These are phyloP conservation scores for Gastrodia elata DNA, from an alignment of 106 monocot genomes.

Conservation along the genomic window DNA sequence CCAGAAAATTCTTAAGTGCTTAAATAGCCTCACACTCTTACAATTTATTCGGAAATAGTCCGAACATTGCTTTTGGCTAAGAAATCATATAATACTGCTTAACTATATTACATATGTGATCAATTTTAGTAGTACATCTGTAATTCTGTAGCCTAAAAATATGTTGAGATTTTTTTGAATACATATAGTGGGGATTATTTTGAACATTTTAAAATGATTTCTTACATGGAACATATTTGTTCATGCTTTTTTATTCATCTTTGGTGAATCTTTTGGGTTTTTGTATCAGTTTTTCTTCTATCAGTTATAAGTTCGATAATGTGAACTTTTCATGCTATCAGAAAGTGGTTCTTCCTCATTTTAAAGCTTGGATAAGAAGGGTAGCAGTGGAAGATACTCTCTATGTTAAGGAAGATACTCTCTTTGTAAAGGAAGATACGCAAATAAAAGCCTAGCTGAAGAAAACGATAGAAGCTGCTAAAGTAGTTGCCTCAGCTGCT, in stretches of 20 bases:
- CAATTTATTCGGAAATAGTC: not conserved
- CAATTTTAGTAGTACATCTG: too few species aligned
- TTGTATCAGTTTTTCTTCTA: not conserved
- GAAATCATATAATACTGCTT: too few species aligned
- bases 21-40: too few species aligned
- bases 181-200: too few species aligned
- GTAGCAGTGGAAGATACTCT: conserved; percentile 50
- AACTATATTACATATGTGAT: too few species aligned
- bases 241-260: not conserved
- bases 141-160: not conserved
- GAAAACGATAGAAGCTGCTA: conserved; percentile 76
- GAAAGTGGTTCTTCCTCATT: conserved; percentile 62
- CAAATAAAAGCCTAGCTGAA: conserved; percentile 25
- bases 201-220: too few species aligned
- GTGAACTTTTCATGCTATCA: conserved; percentile 9
- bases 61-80: too few species aligned
- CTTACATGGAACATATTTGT: not conserved
- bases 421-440: conserved; percentile 31
- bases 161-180: too few species aligned
- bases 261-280: not conserved
- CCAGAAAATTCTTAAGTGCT: too few species aligned
- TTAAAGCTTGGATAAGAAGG: conserved; percentile 71
- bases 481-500: conserved; percentile 66
- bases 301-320: not conserved
- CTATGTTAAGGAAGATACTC: conserved; percentile 37